Evolutionary conservation across 768 basidiomycete genomes (phyloP).

Genomic region (Kwoniella heveanensis): DNA sequence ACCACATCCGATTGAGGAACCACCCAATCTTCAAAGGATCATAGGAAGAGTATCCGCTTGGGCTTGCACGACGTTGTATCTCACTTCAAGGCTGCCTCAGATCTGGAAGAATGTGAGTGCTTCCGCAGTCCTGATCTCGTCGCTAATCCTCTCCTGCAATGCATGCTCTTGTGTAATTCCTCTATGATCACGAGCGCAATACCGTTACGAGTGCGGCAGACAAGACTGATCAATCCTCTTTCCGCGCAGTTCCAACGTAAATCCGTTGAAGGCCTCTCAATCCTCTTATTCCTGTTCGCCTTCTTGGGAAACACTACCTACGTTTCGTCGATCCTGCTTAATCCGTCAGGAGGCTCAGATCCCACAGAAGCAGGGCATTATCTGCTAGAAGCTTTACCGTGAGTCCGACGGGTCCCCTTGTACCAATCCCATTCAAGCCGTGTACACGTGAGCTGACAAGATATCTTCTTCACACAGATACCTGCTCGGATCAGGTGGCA

Average conservation of each 20-base stretch:
- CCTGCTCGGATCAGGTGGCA: constrained; percentile 87
- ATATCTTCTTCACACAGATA: constrained; percentile 58
- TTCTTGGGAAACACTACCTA: constrained; percentile 94
- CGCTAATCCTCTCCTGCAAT: too few species aligned
- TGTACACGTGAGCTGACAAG: too few species aligned
- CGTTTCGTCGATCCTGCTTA: constrained; percentile 82
- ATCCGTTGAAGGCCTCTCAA: constrained; percentile 93
- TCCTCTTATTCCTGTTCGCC: constrained; percentile 89
- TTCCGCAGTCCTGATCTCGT: too few species aligned
- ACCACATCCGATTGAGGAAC: constrained; percentile 27
- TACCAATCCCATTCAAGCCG: too few species aligned
- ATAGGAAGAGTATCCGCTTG: constrained; percentile 92
- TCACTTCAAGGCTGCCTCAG: constrained; percentile 91
- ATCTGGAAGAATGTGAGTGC: constrained; percentile 99
- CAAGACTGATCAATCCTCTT: neutral
- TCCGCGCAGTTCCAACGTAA: constrained; percentile 72
- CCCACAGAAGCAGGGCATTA: constrained; percentile 67
- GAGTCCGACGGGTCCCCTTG: constrained; percentile 54
- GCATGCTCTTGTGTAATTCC: too few species aligned
- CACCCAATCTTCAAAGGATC: constrained; percentile 60
- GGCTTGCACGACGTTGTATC: constrained; percentile 87
- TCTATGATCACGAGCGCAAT: too few species aligned
- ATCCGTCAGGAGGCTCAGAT: constrained; percentile 59
- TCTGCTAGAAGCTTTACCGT: constrained; percentile 83
- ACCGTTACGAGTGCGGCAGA: neutral